These are phyloP conservation scores for Pythium phragmitis DNA, from an alignment of 352 stramenopile genomes.

Conservation along the genomic window DNA sequence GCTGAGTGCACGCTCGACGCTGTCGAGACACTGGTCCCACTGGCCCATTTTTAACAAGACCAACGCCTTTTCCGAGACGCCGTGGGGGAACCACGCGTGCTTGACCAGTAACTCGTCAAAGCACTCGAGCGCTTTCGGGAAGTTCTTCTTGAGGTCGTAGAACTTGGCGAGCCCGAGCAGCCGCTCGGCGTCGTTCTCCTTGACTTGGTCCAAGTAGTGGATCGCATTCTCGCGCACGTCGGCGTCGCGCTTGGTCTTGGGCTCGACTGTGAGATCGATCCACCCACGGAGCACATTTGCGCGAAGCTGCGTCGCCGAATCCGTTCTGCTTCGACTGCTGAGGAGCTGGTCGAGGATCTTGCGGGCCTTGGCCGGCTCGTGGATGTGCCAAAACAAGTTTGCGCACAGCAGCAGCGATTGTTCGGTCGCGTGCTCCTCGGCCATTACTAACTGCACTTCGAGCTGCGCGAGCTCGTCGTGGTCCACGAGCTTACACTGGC, in stretches of 20 bases:
- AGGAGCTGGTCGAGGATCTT: constrained; percentile 69
- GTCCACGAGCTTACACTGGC: constrained; percentile 74
- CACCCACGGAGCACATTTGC: constrained; percentile 66
- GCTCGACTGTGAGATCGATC: constrained; percentile 69
- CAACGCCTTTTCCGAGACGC: constrained; percentile 77
- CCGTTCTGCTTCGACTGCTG: constrained; percentile 21
- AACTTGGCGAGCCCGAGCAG: constrained; percentile 74
- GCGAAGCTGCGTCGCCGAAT: constrained; percentile 38
- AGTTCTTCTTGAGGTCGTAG: constrained; percentile 73
- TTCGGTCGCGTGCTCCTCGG: constrained; percentile 64
- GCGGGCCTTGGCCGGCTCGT: constrained; percentile 57
- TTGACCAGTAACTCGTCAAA: constrained; percentile 79
- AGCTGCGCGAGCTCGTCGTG: constrained; percentile 78
- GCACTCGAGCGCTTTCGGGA: constrained; percentile 57
- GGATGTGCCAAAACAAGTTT: constrained; percentile 78
- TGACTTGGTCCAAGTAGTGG: constrained; percentile 65
- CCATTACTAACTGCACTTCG: constrained; percentile 78
- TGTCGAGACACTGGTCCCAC: constrained; percentile 86
- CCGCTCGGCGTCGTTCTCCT: constrained; percentile 71
- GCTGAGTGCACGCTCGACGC: constrained; percentile 61
- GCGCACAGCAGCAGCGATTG: constrained; percentile 62
- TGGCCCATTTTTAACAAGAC: constrained; percentile 82
- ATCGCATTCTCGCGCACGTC: constrained; percentile 61
- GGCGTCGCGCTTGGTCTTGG: constrained; percentile 66
- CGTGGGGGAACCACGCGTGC: constrained; percentile 82